A percentile compares a stretch with the other conserved stretches of the same genome.
These are phyloP conservation scores for Acacia confusa DNA, from an alignment of 306 rosid species.

Conservation along the genomic window DNA sequence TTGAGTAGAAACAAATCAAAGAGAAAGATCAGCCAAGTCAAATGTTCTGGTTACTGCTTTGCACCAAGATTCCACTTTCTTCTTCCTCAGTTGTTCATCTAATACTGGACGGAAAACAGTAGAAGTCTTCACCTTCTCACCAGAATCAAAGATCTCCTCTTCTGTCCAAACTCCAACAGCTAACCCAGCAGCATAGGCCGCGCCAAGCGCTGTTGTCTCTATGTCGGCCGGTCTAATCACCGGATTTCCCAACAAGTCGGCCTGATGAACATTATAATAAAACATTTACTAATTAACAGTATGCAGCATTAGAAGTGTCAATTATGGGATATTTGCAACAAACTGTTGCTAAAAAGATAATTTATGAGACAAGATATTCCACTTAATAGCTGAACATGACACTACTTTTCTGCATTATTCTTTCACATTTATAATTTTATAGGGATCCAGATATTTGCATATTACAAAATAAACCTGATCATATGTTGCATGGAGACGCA, in stretches of 20 bases:
- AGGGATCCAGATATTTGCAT: neutral
- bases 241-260: constrained; percentile 70
- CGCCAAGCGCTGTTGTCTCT: constrained; percentile 97
- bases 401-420: neutral
- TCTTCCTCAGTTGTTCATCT: constrained; percentile 57
- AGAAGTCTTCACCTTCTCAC: constrained; percentile 48
- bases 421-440: neutral
- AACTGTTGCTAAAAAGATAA: neutral
- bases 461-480: neutral
- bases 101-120: constrained; percentile 53
- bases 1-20: constrained; percentile 38
- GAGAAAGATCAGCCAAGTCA: constrained; percentile 85
- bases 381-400: neutral
- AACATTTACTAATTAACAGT: neutral
- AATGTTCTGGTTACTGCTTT: constrained; percentile 84
- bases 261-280: constrained; percentile 45
- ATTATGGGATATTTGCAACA: neutral
- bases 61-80: constrained; percentile 79
- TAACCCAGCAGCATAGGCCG: constrained; percentile 96
- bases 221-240: constrained; percentile 86
- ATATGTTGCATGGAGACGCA: neutral
- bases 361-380: neutral
- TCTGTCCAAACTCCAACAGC: constrained; percentile 83
- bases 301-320: neutral
- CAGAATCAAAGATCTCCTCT: constrained; percentile 52